Evolutionary conservation across 345 rosid genomes (phyloP), one percentile per base, ranked within the genome.

Genomic region (Gossypium thurberi): DNA sequence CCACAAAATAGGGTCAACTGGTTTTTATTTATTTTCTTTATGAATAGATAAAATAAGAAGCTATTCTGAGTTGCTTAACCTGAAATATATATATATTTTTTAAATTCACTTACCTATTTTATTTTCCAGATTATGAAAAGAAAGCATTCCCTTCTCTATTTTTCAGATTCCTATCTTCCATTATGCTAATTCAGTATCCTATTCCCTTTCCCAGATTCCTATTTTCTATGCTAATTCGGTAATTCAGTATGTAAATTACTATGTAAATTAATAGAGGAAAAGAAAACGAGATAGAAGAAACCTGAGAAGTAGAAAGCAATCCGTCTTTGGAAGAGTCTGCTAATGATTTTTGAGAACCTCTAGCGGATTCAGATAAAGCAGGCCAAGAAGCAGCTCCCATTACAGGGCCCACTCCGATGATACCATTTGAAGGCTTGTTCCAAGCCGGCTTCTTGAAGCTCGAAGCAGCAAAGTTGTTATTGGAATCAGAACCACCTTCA

Each of bases 341-440:
- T 69, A 51, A 53, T 65, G 83, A 75, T 80, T 81, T 89, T 2
- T 89, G 79, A 11, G 85, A 80, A 68, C 81, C 69, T 77, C 78
- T 82, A 47, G 86, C 71, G 33, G 91, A 78, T 74, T 83, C 84
- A 13, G 88, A 83, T 51, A 89, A 80, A 71, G 87, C 90, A 47
- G 94, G 91, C 94, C 94, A 89, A 37, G 88, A 78, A 50, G 61
- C 85, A 42, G 85, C 87, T 58, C 87, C 91, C 84, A 82, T 87
- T 64, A 83, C 87, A 48, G 85, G 82, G 57, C 83, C 77, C 8
- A 65, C 79, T 66, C 79, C 88, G 8, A 70, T 58, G 10, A 80
- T 82, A 12, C 81, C 87, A 47, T 82, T 83, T 8, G 86, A 78
- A 23, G 86, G 89, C 76, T 75, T 81, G 51, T 74, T 87, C 94